Base-by-base conservation (phyloP, 169 alveolate species). In the Blepharisma undulans region DNA sequence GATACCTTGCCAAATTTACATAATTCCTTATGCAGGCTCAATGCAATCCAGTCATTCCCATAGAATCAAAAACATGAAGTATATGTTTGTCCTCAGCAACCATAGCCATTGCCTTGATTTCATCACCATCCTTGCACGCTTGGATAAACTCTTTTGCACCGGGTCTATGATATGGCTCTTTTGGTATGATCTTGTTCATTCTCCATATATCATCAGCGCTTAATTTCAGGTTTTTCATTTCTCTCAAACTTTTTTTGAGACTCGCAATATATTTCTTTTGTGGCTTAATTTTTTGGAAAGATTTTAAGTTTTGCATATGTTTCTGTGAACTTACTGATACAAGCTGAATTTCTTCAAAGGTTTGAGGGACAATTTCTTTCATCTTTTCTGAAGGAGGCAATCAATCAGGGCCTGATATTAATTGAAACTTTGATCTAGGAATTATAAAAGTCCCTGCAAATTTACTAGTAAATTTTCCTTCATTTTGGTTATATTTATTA, bases 21-120 rank as follows among this genome's bases (percentile, higher is more conserved):
- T 86, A 30, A 66, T 72, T 72, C 29, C 91, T 59, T 72, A 25
- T 19, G 10, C 76, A 25, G 30, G 91, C 91, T 34, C 91, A 86
- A 72, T 86, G 91, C 12, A 86, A 66, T 4, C 74, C 60, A 5
- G 91, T 86, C 84, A 30, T 27, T 21, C 27, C 29, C 74, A 84
- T 48, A 32, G 89, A 84, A 32, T 84, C 89, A 36, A 48, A 84
- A 34, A 60, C 30, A 60, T 84, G 78, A 2, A 59, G 34, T 4
- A 84, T n/a, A n/a, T n/a, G 60, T 30, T 60, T 84, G 78, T 84
- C 77, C 10, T 84, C 27, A 32, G 74, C 29, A 21, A 84, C 30
- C 32, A 60, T 25, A 2, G 22, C 27, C 34, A n/a, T 59, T 0
- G 60, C 79, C 36, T 84, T 22, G 22, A 48, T n/a, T 19, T 22